phyloP scores from a whole-genome alignment of 257 asterid species.

The Fraxinus pennsylvanica region DNA sequence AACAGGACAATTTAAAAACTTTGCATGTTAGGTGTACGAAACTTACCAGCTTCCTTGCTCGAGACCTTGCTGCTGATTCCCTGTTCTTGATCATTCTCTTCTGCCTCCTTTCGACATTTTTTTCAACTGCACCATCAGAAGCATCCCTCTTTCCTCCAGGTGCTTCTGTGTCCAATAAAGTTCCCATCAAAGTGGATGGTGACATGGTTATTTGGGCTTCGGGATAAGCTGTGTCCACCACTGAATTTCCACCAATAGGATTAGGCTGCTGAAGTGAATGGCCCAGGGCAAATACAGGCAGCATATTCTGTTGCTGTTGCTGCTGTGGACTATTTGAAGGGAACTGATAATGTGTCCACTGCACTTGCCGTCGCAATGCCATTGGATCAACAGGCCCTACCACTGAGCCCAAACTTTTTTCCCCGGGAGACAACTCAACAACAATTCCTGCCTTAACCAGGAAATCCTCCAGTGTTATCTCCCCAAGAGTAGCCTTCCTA shows the following conservation, averaged over 20 bases:
- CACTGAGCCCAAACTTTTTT: conserved; percentile 35
- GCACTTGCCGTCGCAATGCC: conserved; percentile 50
- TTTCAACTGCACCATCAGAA: conserved; percentile 69
- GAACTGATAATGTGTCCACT: conserved; percentile 66
- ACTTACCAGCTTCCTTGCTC: conserved; percentile 85
- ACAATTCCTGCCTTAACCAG: conserved; percentile 94
- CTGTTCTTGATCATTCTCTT: conserved; percentile 94
- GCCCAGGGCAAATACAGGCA: conserved; percentile 52
- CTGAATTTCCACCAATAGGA: conserved; percentile 50
- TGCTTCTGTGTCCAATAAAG: conserved; percentile 65
- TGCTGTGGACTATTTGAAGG: conserved; percentile 43
- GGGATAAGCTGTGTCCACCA: conserved; percentile 48
- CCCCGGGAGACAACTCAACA: conserved; percentile 46
- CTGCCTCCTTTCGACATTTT: conserved; percentile 80
- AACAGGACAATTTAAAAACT: neutral
- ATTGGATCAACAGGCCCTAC: conserved; percentile 42
- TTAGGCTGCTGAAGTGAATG: conserved; percentile 58
- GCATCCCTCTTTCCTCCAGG: conserved; percentile 70
- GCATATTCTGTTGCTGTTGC: conserved; percentile 15
- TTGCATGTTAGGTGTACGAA: neutral
- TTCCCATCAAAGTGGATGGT: conserved; percentile 59
- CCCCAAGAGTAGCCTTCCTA: conserved; percentile 71
- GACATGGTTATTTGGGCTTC: conserved; percentile 62
- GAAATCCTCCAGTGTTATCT: conserved; percentile 87
- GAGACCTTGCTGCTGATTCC: conserved; percentile 94